Conservation (phyloP, 2,329 filamentous ascomycete species). For the Penicillium brasilianum region DNA sequence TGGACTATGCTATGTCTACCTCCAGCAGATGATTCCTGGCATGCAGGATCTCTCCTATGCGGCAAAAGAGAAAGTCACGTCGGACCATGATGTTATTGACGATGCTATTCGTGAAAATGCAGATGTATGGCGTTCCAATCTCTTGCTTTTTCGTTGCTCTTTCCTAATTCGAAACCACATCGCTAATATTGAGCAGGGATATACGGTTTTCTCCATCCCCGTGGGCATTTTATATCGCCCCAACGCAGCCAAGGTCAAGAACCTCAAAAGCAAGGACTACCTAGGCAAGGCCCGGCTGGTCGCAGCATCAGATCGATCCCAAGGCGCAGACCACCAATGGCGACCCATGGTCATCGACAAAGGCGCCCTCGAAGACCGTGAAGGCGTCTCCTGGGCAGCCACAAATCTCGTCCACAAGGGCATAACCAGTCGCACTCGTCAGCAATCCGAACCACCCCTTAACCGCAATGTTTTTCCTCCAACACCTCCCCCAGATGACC, state of each 20-base stretch:
- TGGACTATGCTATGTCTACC: conserved; percentile 94
- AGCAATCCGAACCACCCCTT: conserved; percentile 82
- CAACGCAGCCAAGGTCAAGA: conserved; percentile 97
- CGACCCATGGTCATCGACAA: conserved; percentile 72
- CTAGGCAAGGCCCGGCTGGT: conserved; percentile 94
- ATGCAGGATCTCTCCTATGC: conserved; percentile 90
- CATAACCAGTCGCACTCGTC: conserved; percentile 73
- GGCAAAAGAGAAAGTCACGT: conserved; percentile 92
- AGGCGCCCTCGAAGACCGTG: conserved; percentile 70
- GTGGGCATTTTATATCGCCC: conserved; percentile 94
- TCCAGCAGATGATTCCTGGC: conserved; percentile 87
- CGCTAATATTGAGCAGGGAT: conserved; percentile 65
- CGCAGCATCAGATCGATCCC: conserved; percentile 79
- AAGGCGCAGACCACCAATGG: conserved; percentile 72
- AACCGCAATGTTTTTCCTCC: conserved; percentile 87
- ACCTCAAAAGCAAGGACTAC: conserved; percentile 96
- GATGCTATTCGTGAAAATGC: conserved; percentile 93
- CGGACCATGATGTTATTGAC: conserved; percentile 97
- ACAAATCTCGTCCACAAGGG: conserved; percentile 91
- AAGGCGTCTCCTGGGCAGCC: conserved; percentile 88
- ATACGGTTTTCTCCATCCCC: conserved; percentile 97
- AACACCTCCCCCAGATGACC: conserved; percentile 94
- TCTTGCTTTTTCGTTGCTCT: background rate
- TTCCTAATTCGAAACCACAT: background rate
- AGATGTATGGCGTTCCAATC: conserved; percentile 63